Evolutionary conservation across 192 early-diverging fungal genomes (phyloP), one percentile per base, ranked within the genome.

Genomic region (Chytriomyces confervae): DNA sequence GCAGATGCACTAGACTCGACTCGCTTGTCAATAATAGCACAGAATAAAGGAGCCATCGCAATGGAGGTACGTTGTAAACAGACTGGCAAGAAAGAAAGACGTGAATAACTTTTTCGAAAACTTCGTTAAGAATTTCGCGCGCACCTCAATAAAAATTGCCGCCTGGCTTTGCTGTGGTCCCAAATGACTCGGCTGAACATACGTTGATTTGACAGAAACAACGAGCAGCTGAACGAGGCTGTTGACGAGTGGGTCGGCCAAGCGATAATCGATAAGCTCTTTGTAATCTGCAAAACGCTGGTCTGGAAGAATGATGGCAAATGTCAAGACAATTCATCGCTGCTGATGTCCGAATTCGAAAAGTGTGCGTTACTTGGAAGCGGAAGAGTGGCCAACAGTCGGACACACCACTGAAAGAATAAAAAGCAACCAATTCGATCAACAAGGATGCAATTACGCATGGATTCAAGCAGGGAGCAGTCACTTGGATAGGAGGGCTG

Each of bases 21-120:
- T 76, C 74, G 16, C 63, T 7, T 13, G 61, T 66, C 44, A 13
- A 8, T n/a, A 9, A 36, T 29, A 66, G 10, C 3, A 76, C 74
- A 44, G 18, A 44, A 50, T 47, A 76, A 10, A 76, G 43, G 13
- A 76, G 62, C 74, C 74, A 76, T 66, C 74, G 62, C 9, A 76
- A 43, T 36, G 46, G 11, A 48, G 74, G 47, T 10, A 66, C n/a
- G 43, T 64, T 24, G 44, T 76, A 66, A 48, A 66, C 48, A n/a
- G 63, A 10, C 62, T 76, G 50, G 36, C 53, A 29, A 9, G 46
- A 69, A 36, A 20, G 18, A 36, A 18, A 57, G 53, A 57, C 53
- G 13, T 57, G 16, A 57, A 20, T 36, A 36, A 36, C 36, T 36
- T 36, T 36, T 36, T 36, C 36, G 36, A 36, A 36, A 36, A 36